Conservation (phyloP, 192 early-diverging fungal genomes). For the Coemansia sp. region DNA sequence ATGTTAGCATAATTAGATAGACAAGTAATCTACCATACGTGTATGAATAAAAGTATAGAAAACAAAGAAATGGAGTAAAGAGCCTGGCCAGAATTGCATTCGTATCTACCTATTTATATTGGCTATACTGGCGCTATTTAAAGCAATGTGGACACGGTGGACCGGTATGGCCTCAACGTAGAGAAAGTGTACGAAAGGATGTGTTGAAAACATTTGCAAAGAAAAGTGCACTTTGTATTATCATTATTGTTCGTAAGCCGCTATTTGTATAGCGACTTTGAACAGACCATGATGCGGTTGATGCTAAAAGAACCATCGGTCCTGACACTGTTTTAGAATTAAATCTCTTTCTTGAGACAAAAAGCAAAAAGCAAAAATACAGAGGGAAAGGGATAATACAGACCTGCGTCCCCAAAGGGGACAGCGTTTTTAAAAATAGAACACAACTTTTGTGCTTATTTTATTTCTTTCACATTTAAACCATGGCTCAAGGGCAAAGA, state of each 20-base stretch:
- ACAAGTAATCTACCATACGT: neutral
- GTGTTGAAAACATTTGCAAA: neutral
- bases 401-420: neutral
- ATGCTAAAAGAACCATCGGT: neutral
- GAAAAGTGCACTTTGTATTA: neutral
- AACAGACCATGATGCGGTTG: neutral
- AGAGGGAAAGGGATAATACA: neutral
- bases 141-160: neutral
- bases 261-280: neutral
- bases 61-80: neutral
- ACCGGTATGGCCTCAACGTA: no score
- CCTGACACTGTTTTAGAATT: neutral
- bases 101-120: neutral
- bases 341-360: neutral
- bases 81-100: neutral
- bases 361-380: neutral
- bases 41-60: neutral
- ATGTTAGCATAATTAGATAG: neutral
- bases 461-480: neutral
- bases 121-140: neutral
- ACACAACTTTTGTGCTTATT: neutral
- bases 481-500: no score
- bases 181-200: no score
- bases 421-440: neutral
- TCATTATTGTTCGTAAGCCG: neutral